phyloP scores from a whole-genome alignment of 2,329 filamentous ascomycete species.

The Calonectria hawksworthii region DNA sequence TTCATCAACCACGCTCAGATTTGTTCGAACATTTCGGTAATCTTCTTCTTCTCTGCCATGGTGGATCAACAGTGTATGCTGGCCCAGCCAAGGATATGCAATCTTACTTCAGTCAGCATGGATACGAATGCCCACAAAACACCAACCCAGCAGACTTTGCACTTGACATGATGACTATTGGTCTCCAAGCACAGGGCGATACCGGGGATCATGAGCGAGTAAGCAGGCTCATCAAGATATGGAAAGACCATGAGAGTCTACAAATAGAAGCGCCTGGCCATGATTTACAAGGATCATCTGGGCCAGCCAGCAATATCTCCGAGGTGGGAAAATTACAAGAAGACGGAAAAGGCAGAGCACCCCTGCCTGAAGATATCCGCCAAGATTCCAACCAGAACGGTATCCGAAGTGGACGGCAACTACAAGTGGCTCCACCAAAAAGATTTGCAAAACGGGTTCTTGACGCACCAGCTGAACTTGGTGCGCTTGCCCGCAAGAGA shows the following conservation, averaged over 20 bases:
- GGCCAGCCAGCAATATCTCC: not conserved
- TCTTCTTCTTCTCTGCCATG: conserved; percentile 76
- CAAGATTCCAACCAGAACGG: not conserved
- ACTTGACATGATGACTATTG: conserved; percentile 76
- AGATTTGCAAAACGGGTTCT: not conserved
- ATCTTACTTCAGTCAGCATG: conserved; percentile 70
- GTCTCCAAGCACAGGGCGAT: conserved; percentile 75
- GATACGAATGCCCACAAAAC: conserved; percentile 73
- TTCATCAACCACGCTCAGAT: conserved; percentile 81
- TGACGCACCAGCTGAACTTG: not conserved
- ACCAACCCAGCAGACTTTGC: conserved; percentile 84
- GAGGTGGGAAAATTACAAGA: not conserved
- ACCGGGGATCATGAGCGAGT: conserved; percentile 74
- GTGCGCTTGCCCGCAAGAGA: not conserved
- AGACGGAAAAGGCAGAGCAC: not conserved
- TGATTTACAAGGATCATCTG: not conserved
- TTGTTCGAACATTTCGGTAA: conserved; percentile 79
- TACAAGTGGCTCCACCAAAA: not conserved
- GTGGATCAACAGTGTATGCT: conserved; percentile 75
- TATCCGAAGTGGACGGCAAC: not conserved
- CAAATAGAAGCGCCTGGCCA: too few species aligned
- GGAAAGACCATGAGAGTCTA: conserved; percentile 59
- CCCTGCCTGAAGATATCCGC: not conserved
- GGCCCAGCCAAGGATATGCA: conserved; percentile 74
- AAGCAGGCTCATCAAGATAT: conserved; percentile 69